These are phyloP conservation scores for Emergomyces orientalis DNA, from an alignment of 2,329 filamentous ascomycete genomes.

Conservation along the genomic window DNA sequence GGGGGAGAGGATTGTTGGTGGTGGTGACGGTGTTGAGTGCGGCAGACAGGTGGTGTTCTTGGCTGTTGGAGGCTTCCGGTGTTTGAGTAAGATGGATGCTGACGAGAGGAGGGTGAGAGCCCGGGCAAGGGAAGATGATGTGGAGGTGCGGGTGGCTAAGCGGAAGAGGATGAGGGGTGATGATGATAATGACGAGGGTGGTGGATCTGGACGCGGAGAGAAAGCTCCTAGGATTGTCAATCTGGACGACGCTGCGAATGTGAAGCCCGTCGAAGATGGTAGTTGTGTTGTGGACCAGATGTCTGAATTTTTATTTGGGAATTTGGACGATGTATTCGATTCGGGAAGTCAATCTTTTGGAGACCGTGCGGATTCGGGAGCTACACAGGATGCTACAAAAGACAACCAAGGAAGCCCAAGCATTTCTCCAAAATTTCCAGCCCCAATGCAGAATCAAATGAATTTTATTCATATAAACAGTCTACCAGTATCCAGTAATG, in stretches of 20 bases:
- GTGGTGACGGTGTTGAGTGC: not conserved
- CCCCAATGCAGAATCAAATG: not conserved
- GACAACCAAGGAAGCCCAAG: not conserved
- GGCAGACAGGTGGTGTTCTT: constrained; percentile 19
- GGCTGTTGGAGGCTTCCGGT: constrained; percentile 19
- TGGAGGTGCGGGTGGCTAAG: not conserved
- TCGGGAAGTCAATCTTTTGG: not conserved
- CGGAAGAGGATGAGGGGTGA: constrained; percentile 4
- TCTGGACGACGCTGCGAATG: not conserved
- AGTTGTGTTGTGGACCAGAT: not conserved
- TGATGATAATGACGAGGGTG: not conserved
- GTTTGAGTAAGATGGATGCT: not conserved
- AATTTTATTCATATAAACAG: not conserved
- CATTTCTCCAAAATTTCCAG: not conserved
- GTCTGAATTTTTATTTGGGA: not conserved
- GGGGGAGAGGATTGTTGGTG: constrained; percentile 15
- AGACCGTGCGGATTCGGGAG: not conserved
- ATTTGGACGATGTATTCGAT: not conserved
- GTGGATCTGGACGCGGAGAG: not conserved
- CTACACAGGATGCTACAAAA: not conserved
- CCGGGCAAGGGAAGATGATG: not conserved
- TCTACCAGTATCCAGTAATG: not conserved
- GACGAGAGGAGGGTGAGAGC: not conserved
- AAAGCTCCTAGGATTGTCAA: not conserved
- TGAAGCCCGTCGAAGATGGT: not conserved